Base-by-base conservation (phyloP, 768 basidiomycete species). In the Panus rudis region DNA sequence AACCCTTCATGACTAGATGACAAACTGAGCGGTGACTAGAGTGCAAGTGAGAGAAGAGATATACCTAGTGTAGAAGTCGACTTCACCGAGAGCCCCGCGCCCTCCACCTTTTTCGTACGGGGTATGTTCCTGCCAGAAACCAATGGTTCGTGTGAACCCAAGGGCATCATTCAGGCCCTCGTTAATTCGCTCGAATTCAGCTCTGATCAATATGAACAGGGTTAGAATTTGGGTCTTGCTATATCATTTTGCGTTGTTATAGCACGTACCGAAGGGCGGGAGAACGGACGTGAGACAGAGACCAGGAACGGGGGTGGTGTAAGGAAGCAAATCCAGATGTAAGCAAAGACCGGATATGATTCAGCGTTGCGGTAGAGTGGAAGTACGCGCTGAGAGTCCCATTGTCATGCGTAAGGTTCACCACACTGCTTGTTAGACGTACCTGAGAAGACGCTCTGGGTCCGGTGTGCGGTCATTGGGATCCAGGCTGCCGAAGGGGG, bases 291-390 rank as follows among this genome's bases (percentile, higher is more conserved):
- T 98, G 94, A 5, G 75, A 73, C 50, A 99, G 74, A 1, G 90
- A 92, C 93, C 92, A 97, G 58, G 84, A 82, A 28, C 82, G 75
- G 4, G 93, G 93, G 52, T 92, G 84, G 60, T 92, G 80, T 41
- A 91, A 63, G n/a, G 88, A 91, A 0, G 92, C 94, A 58, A 97
- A 98, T 19, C 92, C 92, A 12, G 92, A 94, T 1, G 83, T 79
- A 5, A 99, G 76, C 27, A 98, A 75, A 2, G 81, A 77, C 14
- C 96, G 84, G 45, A 97, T 73, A 63, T 93, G 82, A 66, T 99
- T 99, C 31, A 97, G 72, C 0, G 96, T 98, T 6, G 92, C 76
- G 0, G 91, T 76, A 0, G 94, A 97, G 66, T 98, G 84, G 67
- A 97, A 97, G 72, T 98, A 98, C 2, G 94, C 92, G 49, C 89